phyloP scores from a whole-genome alignment of 495 filamentous ascomycete species.

The Glarea lozoyensis region DNA sequence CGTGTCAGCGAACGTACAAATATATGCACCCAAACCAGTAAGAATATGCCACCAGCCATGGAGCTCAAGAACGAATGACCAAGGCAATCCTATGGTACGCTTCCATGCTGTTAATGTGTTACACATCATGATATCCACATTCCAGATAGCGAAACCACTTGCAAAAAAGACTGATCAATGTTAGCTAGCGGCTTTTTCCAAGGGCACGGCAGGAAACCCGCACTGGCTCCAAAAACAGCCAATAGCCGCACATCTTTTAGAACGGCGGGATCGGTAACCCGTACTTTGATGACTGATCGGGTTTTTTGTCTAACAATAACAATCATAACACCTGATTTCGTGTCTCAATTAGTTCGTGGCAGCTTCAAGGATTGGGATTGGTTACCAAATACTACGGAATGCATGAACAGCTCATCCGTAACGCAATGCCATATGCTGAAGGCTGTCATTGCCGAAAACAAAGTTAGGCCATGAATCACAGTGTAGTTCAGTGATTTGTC shows the following conservation, averaged over 20 bases:
- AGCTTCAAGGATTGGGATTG: background rate
- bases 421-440: conserved; percentile 37
- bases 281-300: conserved; percentile 11
- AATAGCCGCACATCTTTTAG: conserved; percentile 12
- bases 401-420: conserved; percentile 33
- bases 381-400: conserved; percentile 26
- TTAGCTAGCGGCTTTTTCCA: conserved; percentile 1
- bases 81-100: conserved; percentile 36
- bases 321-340: conserved; percentile 20
- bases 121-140: conserved; percentile 38
- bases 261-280: conserved; percentile 12
- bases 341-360: background rate
- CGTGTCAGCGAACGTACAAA: conserved; percentile 6
- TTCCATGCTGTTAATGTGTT: conserved; percentile 26
- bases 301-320: conserved; percentile 27
- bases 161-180: conserved; percentile 13
- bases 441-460: conserved; percentile 22
- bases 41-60: conserved; percentile 57
- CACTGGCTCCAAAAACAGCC: conserved; percentile 18
- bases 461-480: conserved; percentile 22
- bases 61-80: conserved; percentile 43
- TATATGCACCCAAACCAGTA: conserved; percentile 38
- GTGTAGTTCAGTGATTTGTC: conserved; percentile 23
- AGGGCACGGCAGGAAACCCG: conserved; percentile 5
- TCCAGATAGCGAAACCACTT: conserved; percentile 38